phyloP scores from a whole-genome alignment of 441 rosid genomes.

The Pelargonium fulgidum region DNA sequence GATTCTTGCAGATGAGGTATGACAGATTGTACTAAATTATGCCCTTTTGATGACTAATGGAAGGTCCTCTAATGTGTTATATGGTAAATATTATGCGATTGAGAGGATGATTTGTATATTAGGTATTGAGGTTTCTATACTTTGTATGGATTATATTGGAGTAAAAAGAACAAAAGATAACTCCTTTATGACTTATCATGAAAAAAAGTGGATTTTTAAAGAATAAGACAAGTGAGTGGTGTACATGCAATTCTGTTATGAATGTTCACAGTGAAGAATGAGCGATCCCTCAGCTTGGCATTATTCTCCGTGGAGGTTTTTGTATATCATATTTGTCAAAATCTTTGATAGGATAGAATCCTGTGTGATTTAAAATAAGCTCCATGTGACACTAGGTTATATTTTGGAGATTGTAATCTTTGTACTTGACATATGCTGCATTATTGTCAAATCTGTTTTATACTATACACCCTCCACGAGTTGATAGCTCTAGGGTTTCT shows the following conservation, averaged over 20 bases:
- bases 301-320: neutral
- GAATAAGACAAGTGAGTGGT: neutral
- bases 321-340: neutral
- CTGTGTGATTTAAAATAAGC: neutral
- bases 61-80: too few species aligned
- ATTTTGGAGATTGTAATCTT: conserved; percentile 4
- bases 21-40: neutral
- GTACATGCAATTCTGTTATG: neutral
- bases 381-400: neutral
- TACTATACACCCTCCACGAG: neutral
- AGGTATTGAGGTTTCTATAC: neutral
- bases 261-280: neutral
- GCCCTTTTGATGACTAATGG: neutral
- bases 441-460: neutral
- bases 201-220: neutral
- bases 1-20: conserved; percentile 84
- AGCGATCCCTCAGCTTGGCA: too few species aligned
- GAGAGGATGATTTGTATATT: neutral
- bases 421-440: neutral
- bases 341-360: neutral
- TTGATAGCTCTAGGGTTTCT: neutral
- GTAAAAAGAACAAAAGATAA: neutral
- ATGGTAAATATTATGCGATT: neutral
- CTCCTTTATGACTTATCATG: neutral
- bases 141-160: neutral